Percentiles rank a stretch among this genome's conserved stretches.
These are phyloP conservation scores for Yarrowia sp. DNA, from an alignment of 805 yeast genomes.

Conservation along the genomic window DNA sequence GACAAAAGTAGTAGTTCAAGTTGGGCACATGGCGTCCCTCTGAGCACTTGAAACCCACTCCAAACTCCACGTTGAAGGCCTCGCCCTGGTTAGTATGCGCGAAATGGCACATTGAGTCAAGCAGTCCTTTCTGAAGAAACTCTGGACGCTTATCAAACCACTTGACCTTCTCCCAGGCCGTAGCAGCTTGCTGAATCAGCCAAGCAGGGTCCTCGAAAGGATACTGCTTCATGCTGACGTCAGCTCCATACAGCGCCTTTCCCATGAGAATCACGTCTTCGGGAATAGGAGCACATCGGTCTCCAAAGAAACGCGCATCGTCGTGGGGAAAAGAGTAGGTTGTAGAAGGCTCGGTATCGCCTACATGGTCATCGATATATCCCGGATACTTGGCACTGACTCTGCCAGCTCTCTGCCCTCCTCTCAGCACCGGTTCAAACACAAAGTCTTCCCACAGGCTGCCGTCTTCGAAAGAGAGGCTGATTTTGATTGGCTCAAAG, in stretches of 20 bases:
- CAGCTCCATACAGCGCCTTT: neutral
- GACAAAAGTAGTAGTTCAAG: neutral
- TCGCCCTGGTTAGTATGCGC: slow-evolving; percentile 10
- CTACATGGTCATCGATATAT: neutral
- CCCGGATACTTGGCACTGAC: neutral
- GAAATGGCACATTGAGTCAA: slow-evolving; percentile 11
- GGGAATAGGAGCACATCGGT: neutral
- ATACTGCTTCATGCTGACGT: slow-evolving; percentile 1
- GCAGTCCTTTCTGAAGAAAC: neutral
- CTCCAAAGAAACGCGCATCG: slow-evolving; percentile 16
- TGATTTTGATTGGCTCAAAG: neutral
- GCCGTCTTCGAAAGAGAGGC: neutral
- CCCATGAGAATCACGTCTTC: neutral
- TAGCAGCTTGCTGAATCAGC: neutral
- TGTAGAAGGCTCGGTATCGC: neutral
- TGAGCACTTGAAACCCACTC: slow-evolving; percentile 7
- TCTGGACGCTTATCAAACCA: neutral
- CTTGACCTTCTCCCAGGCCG: slow-evolving; percentile 17
- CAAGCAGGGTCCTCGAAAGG: neutral
- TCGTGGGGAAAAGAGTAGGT: neutral
- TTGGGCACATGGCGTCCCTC: neutral
- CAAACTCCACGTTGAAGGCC: slow-evolving; percentile 14
- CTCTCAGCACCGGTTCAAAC: slow-evolving; percentile 4
- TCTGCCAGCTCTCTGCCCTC: slow-evolving; percentile 4
- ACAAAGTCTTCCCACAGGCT: neutral